These are phyloP conservation scores for Rhododendron vialii DNA, from an alignment of 148 eudicot species.

Conservation along the genomic window DNA sequence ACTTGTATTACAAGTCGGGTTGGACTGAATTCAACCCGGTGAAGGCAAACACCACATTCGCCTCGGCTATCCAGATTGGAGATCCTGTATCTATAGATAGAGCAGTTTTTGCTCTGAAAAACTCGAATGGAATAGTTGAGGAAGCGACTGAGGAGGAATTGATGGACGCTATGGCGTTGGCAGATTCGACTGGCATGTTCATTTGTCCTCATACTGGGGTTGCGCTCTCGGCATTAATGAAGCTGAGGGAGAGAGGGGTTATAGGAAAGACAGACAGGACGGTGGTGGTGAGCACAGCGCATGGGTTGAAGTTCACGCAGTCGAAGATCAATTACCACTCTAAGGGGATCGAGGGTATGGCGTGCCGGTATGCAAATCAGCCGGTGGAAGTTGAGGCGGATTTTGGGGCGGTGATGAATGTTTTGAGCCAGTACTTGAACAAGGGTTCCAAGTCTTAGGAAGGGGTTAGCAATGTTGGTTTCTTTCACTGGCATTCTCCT, in stretches of 20 bases:
- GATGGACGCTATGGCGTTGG: conserved; percentile 96
- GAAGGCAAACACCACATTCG: conserved; percentile 75
- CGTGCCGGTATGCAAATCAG: conserved; percentile 67
- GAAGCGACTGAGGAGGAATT: conserved; percentile 94
- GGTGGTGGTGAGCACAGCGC: conserved; percentile 18
- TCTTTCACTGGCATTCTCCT: background rate
- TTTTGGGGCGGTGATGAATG: conserved; percentile 93
- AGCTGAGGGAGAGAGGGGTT: conserved; percentile 68
- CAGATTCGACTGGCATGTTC: conserved; percentile 96
- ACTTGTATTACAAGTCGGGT: conserved; percentile 60
- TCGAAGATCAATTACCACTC: conserved; percentile 49
- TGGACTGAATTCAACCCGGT: conserved; percentile 78
- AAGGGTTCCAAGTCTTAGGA: conserved; percentile 18
- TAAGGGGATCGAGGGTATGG: conserved; percentile 56
- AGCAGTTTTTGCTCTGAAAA: conserved; percentile 71
- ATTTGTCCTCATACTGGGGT: conserved; percentile 96
- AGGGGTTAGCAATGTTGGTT: background rate
- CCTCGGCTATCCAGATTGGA: conserved; percentile 94
- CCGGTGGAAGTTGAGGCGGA: conserved; percentile 80
- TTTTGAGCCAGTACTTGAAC: conserved; percentile 56
- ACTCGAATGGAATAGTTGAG: conserved; percentile 79
- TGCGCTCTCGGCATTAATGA: conserved; percentile 67
- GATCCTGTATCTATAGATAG: conserved; percentile 89
- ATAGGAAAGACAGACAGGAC: conserved; percentile 26
- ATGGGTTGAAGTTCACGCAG: conserved; percentile 12